Evolutionary conservation across 208 protist genomes (phyloP).

Genomic region (Acanthamoeba healyi): DNA sequence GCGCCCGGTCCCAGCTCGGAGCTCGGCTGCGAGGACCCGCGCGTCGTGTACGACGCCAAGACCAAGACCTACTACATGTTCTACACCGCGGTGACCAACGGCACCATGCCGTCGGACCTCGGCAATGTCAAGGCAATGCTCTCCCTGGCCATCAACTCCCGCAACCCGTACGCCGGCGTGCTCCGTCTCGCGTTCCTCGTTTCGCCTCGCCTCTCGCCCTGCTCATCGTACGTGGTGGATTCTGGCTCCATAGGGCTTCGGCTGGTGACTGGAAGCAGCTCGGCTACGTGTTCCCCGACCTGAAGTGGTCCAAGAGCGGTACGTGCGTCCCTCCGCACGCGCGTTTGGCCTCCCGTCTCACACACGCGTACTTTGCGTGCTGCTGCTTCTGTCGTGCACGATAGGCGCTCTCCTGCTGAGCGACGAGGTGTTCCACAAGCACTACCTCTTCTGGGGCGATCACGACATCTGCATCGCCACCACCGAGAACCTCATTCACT

Average conservation of each 20-base stretch:
- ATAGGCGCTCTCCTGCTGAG: neutral
- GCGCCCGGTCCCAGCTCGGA: conserved; percentile 13
- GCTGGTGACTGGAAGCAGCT: conserved; percentile 16
- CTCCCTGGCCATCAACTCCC: conserved; percentile 6
- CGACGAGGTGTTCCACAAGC: conserved; percentile 1
- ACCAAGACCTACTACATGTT: conserved; percentile 75
- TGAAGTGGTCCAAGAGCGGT: conserved; percentile 29
- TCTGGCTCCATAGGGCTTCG: neutral
- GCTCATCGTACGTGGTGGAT: neutral
- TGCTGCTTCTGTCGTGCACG: neutral
- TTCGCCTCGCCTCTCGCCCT: neutral
- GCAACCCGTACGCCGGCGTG: neutral
- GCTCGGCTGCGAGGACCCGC: conserved; percentile 66
- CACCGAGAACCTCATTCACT: conserved; percentile 33
- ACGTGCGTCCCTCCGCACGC: neutral
- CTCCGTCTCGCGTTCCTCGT: neutral
- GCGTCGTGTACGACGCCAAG: conserved; percentile 61
- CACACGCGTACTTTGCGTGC: too few relatives aligned
- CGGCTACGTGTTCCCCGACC: conserved; percentile 34
- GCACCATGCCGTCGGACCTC: conserved; percentile 23
- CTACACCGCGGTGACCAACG: conserved; percentile 69
- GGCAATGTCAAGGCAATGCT: conserved; percentile 17
- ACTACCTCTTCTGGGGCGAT: conserved; percentile 30
- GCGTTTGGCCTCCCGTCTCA: neutral
- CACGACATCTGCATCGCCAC: conserved; percentile 28